Evolutionary conservation across 495 filamentous ascomycete genomes (phyloP).

Genomic region (Hamigera avellanea): DNA sequence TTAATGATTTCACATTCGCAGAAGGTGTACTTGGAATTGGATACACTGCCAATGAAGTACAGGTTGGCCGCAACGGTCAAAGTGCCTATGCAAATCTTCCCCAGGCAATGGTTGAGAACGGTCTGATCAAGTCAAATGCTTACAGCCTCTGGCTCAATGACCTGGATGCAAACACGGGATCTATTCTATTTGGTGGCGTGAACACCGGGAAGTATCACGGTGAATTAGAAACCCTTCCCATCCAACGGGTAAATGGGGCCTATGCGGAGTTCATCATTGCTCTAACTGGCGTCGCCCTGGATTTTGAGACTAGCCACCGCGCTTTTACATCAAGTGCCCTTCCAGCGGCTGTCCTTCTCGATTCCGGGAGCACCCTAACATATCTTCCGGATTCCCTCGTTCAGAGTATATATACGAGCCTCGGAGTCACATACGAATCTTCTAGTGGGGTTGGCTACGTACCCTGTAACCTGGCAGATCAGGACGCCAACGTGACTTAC

Average conservation of each 20-base stretch:
- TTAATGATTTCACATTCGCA: conserved; percentile 40
- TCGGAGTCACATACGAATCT: conserved; percentile 52
- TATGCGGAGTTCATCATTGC: conserved; percentile 74
- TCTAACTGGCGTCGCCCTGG: conserved; percentile 50
- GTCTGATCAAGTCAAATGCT: conserved; percentile 65
- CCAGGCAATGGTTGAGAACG: conserved; percentile 57
- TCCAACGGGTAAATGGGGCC: conserved; percentile 46
- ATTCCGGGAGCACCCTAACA: conserved; percentile 83
- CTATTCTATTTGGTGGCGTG: conserved; percentile 83
- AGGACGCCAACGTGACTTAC: conserved; percentile 52
- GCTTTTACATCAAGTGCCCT: conserved; percentile 45
- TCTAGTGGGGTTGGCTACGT: conserved; percentile 46
- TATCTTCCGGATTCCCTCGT: conserved; percentile 70
- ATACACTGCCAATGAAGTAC: conserved; percentile 74
- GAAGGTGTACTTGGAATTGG: conserved; percentile 89
- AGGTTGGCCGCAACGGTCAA: conserved; percentile 39
- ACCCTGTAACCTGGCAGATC: conserved; percentile 54
- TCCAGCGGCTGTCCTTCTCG: conserved; percentile 59
- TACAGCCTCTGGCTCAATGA: conserved; percentile 57
- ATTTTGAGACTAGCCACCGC: conserved; percentile 23
- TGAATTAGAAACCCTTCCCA: conserved; percentile 60
- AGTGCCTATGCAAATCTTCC: conserved; percentile 69
- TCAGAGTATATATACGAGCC: conserved; percentile 47
- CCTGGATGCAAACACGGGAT: conserved; percentile 10
- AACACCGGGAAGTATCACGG: conserved; percentile 71